Evolutionary conservation across 257 asterid genomes (phyloP), one percentile per base, ranked within the genome.

Genomic region (Misopates orontium): DNA sequence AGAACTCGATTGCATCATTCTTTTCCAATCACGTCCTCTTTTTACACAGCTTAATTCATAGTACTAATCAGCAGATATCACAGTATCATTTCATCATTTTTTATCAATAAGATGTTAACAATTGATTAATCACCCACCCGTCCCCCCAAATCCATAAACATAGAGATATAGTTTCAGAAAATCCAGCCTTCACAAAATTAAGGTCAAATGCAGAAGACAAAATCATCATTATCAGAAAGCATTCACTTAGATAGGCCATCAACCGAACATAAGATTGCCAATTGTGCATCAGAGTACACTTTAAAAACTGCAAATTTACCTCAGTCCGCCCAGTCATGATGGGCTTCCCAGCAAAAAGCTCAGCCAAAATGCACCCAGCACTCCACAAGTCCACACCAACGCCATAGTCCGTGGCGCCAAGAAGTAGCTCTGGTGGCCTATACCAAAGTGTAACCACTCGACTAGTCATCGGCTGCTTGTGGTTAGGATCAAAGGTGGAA

Each of bases 311-410:
- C 42, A 47, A 32, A 41, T 5, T 40, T 71, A 89, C 97, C 97
- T 90, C 97, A 5, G 97, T 90, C 12, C 97, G 88, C 9, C 97
- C 97, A 4, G 97, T 91, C 97, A 90, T 87, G 62, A 87, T 82
- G 67, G 97, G 97, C 79, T 85, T 90, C 76, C 95, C 95, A 55
- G 91, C 87, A 74, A 87, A 85, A 58, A 90, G 73, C 80, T 90
- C 97, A 0, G 95, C 97, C 63, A 90, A 80, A 77, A 90, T 90
- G 74, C 97, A 90, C 25, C 97, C 97, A 28, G 95, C 88, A 45
- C 97, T 90, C 97, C 97, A 90, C 62, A 90, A 89, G 75, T 90
- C 97, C 61, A 89, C 82, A n/a, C 97, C 94, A 13, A 89, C 89
- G 6, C 97, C 94, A 79, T 90, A 90, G 49, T 85, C 78, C 1